phyloP scores from a whole-genome alignment of 2,329 filamentous ascomycete species.

The Alternaria panax region DNA sequence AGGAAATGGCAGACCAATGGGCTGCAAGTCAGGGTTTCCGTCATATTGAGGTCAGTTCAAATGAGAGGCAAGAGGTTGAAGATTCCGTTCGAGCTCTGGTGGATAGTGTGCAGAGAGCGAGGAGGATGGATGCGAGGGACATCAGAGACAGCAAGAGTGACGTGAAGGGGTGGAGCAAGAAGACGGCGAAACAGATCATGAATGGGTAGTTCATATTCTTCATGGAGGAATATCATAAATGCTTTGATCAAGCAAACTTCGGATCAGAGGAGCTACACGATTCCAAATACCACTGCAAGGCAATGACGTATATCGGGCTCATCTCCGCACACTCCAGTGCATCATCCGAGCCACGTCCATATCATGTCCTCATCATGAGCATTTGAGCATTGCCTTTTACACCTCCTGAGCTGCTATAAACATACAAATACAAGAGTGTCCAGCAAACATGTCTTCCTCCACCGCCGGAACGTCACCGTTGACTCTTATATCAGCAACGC shows the following conservation, averaged over 20 bases:
- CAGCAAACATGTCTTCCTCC: background rate
- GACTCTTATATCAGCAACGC: constrained; percentile 42
- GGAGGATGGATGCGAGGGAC: constrained; percentile 19
- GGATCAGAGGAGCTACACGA: background rate
- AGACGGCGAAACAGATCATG: background rate
- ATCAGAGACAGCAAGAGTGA: background rate
- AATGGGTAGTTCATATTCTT: background rate
- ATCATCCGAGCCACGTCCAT: background rate
- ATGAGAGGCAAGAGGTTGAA: constrained; percentile 15
- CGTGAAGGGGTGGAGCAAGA: background rate
- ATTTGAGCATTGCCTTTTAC: background rate
- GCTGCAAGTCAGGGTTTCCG: constrained; percentile 31
- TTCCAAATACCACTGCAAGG: background rate
- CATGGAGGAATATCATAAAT: background rate
- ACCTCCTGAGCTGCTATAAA: background rate
- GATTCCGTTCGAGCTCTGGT: constrained; percentile 26
- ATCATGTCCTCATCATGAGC: background rate
- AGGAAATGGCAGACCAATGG: constrained; percentile 31
- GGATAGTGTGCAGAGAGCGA: constrained; percentile 15
- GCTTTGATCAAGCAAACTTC: background rate
- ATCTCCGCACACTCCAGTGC: constrained; percentile 5
- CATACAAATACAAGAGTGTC: background rate
- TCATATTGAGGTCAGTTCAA: constrained; percentile 29
- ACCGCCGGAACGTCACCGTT: constrained; percentile 7
- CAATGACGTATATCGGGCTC: constrained; percentile 6